phyloP scores from a whole-genome alignment of 805 yeast genomes.

The Saturnispora halmiae region DNA sequence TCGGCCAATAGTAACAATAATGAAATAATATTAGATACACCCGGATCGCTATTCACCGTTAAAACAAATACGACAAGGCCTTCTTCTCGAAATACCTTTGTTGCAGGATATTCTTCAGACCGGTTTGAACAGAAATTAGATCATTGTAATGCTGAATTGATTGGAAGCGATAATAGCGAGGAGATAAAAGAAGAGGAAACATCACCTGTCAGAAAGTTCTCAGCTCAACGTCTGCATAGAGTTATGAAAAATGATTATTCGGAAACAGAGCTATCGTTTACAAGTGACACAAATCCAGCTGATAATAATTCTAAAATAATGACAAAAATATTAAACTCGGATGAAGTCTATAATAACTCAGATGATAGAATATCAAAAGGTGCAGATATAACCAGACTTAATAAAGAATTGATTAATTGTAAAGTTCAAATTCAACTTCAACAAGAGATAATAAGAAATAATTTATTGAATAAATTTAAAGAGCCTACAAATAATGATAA shows the following conservation, averaged over 20 bases:
- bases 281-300: conserved; percentile 1
- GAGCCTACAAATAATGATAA: conserved; percentile 14
- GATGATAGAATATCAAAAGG: conserved; percentile 3
- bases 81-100: conserved; percentile 12
- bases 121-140: neutral
- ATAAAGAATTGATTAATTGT: conserved; percentile 28
- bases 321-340: neutral
- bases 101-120: conserved; percentile 2
- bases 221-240: conserved; percentile 3
- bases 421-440: conserved; percentile 28
- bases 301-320: neutral
- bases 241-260: neutral
- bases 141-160: neutral
- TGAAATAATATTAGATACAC: conserved; percentile 10
- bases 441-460: conserved; percentile 23
- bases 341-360: neutral
- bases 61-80: conserved; percentile 7
- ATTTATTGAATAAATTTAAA: conserved; percentile 11
- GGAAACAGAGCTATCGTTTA: conserved; percentile 8
- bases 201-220: neutral
- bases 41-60: neutral
- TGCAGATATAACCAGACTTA: conserved; percentile 22
- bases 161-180: neutral
- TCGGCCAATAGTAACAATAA: neutral
- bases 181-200: too few species aligned